Evolutionary conservation across 2,329 filamentous ascomycete species (phyloP).

Genomic region (Colletotrichum tropicale): DNA sequence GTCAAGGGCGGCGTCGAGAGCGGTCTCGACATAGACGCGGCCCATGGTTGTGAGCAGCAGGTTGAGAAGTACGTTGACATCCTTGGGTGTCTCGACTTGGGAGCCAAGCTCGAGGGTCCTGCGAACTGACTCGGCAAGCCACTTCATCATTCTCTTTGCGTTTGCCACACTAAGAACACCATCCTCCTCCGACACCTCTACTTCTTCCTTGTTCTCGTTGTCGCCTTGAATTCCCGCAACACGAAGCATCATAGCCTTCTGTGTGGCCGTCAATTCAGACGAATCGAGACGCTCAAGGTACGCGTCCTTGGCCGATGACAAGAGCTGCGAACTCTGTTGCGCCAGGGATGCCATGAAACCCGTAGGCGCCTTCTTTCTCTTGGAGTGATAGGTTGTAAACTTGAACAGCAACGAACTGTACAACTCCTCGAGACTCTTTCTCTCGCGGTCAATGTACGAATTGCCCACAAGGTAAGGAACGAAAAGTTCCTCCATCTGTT

Average conservation of each 20-base stretch:
- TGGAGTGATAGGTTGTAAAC: constrained; percentile 92
- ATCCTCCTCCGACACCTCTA: constrained; percentile 90
- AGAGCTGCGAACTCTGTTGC: constrained; percentile 86
- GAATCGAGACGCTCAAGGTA: constrained; percentile 90
- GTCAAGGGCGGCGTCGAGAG: constrained; percentile 73
- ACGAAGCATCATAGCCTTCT: constrained; percentile 87
- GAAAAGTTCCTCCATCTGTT: constrained; percentile 79
- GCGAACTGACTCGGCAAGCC: constrained; percentile 94
- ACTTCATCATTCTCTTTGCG: constrained; percentile 97
- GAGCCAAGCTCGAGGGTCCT: constrained; percentile 89
- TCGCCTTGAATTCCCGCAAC: constrained; percentile 85
- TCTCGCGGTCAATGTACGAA: constrained; percentile 73
- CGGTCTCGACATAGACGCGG: constrained; percentile 75
- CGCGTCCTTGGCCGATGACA: constrained; percentile 86
- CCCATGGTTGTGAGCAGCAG: constrained; percentile 88
- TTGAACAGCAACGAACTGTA: constrained; percentile 95
- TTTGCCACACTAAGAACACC: constrained; percentile 82
- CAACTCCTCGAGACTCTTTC: constrained; percentile 74
- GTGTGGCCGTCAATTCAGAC: constrained; percentile 84
- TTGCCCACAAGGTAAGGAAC: constrained; percentile 72
- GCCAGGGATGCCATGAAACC: constrained; percentile 93
- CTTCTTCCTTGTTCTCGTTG: constrained; percentile 78
- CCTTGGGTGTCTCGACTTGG: constrained; percentile 88
- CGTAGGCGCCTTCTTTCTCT: constrained; percentile 84
- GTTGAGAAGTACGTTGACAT: constrained; percentile 84